Conservation (phyloP, 2,329 filamentous ascomycete genomes). For the Ascochyta clinopodiicola region DNA sequence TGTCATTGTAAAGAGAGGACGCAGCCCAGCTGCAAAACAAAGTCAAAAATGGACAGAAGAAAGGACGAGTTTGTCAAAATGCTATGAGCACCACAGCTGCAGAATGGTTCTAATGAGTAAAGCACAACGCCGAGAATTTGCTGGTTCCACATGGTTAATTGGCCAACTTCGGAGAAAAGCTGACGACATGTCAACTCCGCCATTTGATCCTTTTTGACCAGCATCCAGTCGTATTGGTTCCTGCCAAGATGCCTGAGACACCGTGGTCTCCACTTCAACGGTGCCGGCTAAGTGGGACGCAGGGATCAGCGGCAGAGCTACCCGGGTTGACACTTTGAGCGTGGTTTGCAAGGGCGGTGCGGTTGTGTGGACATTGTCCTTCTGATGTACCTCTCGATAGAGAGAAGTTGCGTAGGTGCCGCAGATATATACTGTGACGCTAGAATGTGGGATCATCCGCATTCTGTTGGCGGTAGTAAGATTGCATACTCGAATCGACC, state of each 20-base stretch:
- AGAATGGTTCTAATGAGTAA: neutral
- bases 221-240: slow-evolving; percentile 8
- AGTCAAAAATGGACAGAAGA: slow-evolving; percentile 1
- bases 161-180: neutral
- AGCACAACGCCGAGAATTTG: slow-evolving; percentile 1
- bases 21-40: slow-evolving; percentile 15
- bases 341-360: neutral
- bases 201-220: slow-evolving; percentile 5
- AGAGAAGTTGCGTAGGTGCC: no score
- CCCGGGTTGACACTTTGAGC: neutral
- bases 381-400: no score
- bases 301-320: slow-evolving; percentile 8
- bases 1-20: slow-evolving; percentile 12
- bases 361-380: neutral
- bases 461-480: no score
- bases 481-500: no score
- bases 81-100: neutral
- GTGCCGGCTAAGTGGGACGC: neutral
- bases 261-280: slow-evolving; percentile 6
- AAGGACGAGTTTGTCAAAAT: neutral
- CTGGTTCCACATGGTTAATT: slow-evolving; percentile 7
- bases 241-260: slow-evolving; percentile 9
- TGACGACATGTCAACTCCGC: neutral
- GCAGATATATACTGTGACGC: no score
- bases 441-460: no score